Base-by-base conservation (phyloP, 164 flowering plant species). In the Stephania japonica region DNA sequence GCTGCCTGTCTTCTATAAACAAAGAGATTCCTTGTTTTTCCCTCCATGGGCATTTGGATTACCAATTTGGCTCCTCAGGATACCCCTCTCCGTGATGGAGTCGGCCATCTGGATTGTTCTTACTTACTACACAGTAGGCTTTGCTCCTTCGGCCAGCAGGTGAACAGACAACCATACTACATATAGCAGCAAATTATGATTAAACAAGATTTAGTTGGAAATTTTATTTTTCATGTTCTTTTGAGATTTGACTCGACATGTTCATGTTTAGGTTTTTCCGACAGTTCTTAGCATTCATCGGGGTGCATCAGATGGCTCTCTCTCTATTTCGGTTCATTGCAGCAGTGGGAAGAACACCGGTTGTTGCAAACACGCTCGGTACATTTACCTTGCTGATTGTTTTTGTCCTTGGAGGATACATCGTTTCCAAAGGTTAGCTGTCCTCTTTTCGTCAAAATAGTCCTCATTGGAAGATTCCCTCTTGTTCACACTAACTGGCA, bases 21-120 rank as follows among this genome's bases (percentile, higher is more conserved):
- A 88, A 61, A 78, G 92, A 72, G 92, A 88, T 77, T 70, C 81
- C 66, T 43, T 82, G 70, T 88, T 86, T 71, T 88, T 72, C 78
- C 92, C 92, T 23, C 82, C 90, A 47, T 88, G 92, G 92, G 88
- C 89, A 38, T 88, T 80, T 82, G 85, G 78, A 12, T 74, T 88
- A 38, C 92, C 92, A 4, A 87, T 88, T 70, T 86, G 87, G 81
- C 42, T 88, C 70, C 86, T 85, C 10, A 83, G 85, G 65, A 81
- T 87, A 16, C 90, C 92, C 3, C 59, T 88, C 27, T 88, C 92
- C 0, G 14, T 87, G 7, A 21, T 84, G 79, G 92, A 88, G 66
- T 87, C 92, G 5, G 81, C 78, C 47, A 81, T 87, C 41, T 87
- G 90, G 90, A 68, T 82, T 24, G 19, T 74, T 75, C 82, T 87